Evolutionary conservation across 495 filamentous ascomycete species (phyloP), one percentile per base, ranked within the genome.

Genomic region (Neurospora terricola): DNA sequence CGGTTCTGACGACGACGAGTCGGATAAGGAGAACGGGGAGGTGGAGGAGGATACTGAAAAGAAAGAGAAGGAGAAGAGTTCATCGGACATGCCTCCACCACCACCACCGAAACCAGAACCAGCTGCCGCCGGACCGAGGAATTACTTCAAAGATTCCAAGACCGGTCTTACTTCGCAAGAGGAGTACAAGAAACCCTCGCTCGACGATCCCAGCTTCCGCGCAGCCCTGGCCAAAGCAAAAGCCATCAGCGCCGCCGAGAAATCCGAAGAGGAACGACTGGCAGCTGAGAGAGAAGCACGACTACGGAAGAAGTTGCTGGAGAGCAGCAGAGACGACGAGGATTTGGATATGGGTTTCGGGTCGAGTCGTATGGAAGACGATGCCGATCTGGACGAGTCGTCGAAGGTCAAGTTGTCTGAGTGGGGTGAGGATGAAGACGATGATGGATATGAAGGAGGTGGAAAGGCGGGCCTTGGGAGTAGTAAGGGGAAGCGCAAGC

Each of bases 281-380:
- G 80, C 81, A 3, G 82, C 82, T 71, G 85, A 85, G 71, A 70
- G 87, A 48, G 86, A 88, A 45, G 89, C 88, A 71, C 91, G 90
- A 34, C 89, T 91, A 23, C 90, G 88, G 78, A 90, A 89, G 73
- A 91, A 97, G 83, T 82, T 97, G 11, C 88, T 92, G 75, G 87
- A 90, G 62, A 87, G 90, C 59, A 91, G 92, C 74, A 87, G 94
- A 59, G 96, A 99, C 82, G 90, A 92, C 12, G 92, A 94, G 59
- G 96, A 99, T 82, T 88, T 99, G 83, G 96, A 99, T 76, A 85
- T 97, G 81, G 96, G 94, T 39, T 98, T 99, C 78, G 96, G 96
- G 8, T 91, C 91, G 18, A 94, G 91, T 75, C 88, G 94, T 30
- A 87, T 91, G 73, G 93, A 91, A 68, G 94, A 97, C 76, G 91